Evolutionary conservation across 1,284 basidiomycete species (phyloP).

Genomic region (Flammula alnicola): DNA sequence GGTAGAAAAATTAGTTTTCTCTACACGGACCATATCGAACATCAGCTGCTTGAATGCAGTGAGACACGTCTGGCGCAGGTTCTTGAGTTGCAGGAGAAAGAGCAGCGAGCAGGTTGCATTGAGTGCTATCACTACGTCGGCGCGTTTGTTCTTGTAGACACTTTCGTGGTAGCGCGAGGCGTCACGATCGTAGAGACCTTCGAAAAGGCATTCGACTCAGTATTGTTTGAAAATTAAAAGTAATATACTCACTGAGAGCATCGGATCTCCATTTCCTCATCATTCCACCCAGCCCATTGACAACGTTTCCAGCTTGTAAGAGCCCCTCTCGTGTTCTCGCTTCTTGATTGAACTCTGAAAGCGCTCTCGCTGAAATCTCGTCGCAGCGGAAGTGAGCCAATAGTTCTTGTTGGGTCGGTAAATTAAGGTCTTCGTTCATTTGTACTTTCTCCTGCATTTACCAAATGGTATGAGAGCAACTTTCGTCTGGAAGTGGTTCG

Average conservation of each 20-base stretch:
- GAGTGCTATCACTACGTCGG: slow-evolving; percentile 80
- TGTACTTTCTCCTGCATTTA: slow-evolving; percentile 93
- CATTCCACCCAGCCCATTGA: slow-evolving; percentile 84
- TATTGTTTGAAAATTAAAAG: slow-evolving; percentile 6
- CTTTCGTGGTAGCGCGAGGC: slow-evolving; percentile 95
- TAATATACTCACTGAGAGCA: slow-evolving; percentile 65
- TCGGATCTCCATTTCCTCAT: slow-evolving; percentile 83
- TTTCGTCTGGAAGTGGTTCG: not conserved
- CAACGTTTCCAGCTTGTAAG: slow-evolving; percentile 85
- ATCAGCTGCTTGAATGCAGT: slow-evolving; percentile 82
- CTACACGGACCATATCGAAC: slow-evolving; percentile 75
- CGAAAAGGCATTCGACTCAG: slow-evolving; percentile 9
- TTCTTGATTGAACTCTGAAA: slow-evolving; percentile 81
- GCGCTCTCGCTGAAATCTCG: slow-evolving; percentile 87
- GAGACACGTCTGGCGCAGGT: slow-evolving; percentile 85
- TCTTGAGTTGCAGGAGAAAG: slow-evolving; percentile 97
- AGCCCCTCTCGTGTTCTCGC: slow-evolving; percentile 83
- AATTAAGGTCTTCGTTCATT: slow-evolving; percentile 96
- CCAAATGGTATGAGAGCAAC: not conserved
- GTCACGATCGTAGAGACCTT: slow-evolving; percentile 91
- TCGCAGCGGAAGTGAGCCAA: slow-evolving; percentile 99
- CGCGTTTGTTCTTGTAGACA: slow-evolving; percentile 92
- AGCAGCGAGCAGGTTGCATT: slow-evolving; percentile 85
- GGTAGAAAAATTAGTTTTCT: slow-evolving; percentile 88
- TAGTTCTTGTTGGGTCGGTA: slow-evolving; percentile 98